phyloP scores from a whole-genome alignment of 1,284 basidiomycete genomes.

The Heterobasidion annosum region DNA sequence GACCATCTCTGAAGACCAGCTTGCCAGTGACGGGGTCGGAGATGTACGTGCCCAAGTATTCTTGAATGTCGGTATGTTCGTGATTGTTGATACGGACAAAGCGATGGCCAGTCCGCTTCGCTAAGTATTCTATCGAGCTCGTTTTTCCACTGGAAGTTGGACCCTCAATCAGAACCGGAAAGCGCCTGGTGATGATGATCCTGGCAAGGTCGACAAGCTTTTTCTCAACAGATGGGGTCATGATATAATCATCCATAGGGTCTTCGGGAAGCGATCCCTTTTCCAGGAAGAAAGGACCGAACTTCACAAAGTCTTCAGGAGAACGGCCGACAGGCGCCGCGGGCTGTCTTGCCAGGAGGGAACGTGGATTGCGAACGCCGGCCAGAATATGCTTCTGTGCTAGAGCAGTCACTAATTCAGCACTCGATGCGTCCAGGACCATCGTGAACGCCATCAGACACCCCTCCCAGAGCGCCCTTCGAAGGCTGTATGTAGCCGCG shows the following conservation, averaged over 20 bases:
- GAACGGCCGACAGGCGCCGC: constrained; percentile 39
- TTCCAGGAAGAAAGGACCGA: constrained; percentile 90
- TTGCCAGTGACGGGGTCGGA: constrained; percentile 91
- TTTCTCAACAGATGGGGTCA: constrained; percentile 93
- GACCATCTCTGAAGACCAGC: constrained; percentile 89
- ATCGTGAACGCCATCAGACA: constrained; percentile 98
- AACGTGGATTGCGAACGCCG: constrained; percentile 75
- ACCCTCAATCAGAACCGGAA: constrained; percentile 96
- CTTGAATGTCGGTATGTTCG: constrained; percentile 98
- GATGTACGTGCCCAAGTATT: constrained; percentile 96
- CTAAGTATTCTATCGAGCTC: constrained; percentile 94
- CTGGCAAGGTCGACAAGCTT: constrained; percentile 92
- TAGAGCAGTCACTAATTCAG: constrained; percentile 56
- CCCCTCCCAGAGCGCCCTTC: constrained; percentile 92
- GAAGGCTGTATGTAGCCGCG: constrained; percentile 69
- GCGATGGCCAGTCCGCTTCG: constrained; percentile 86
- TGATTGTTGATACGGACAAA: constrained; percentile 99
- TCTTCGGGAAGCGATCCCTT: constrained; percentile 65
- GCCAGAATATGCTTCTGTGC: constrained; percentile 78
- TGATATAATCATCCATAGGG: constrained; percentile 75
- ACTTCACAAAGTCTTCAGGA: constrained; percentile 62
- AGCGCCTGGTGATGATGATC: constrained; percentile 82
- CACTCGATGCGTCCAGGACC: constrained; percentile 78
- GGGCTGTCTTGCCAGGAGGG: constrained; percentile 67
- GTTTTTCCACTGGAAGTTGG: constrained; percentile 98